phyloP scores from a whole-genome alignment of 257 asterid genomes.

The Solanum ossicruentum region DNA sequence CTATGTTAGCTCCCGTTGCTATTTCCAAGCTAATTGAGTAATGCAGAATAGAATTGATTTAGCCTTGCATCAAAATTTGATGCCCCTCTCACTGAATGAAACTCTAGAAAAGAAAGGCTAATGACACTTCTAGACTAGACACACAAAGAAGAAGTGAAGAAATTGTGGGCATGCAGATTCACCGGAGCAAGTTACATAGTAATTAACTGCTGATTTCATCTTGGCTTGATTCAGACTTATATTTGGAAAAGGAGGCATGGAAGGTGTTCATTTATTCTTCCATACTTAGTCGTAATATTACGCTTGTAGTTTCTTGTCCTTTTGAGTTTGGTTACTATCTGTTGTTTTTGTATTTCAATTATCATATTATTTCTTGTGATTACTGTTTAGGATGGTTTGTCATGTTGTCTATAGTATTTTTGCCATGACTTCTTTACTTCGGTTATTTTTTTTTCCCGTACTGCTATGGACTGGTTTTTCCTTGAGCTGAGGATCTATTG shows the following conservation, averaged over 20 bases:
- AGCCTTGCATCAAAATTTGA: background rate
- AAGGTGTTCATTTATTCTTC: background rate
- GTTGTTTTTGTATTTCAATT: too few relatives aligned
- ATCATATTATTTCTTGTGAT: too few relatives aligned
- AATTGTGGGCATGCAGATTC: background rate
- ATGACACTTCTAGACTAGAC: background rate
- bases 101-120: background rate
- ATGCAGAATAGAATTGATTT: background rate
- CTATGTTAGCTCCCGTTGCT: background rate
- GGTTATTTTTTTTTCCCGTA: too few relatives aligned
- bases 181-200: background rate
- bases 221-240: background rate
- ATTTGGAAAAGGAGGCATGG: background rate
- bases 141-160: background rate
- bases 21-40: background rate
- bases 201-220: background rate
- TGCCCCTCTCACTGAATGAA: background rate
- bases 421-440: too few relatives aligned
- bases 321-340: too few relatives aligned
- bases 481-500: background rate
- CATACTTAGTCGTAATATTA: background rate
- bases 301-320: background rate
- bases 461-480: background rate
- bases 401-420: too few relatives aligned
- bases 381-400: too few relatives aligned